These are phyloP conservation scores for Torulaspora globosa DNA, from an alignment of 1,139 yeast species.

Conservation along the genomic window DNA sequence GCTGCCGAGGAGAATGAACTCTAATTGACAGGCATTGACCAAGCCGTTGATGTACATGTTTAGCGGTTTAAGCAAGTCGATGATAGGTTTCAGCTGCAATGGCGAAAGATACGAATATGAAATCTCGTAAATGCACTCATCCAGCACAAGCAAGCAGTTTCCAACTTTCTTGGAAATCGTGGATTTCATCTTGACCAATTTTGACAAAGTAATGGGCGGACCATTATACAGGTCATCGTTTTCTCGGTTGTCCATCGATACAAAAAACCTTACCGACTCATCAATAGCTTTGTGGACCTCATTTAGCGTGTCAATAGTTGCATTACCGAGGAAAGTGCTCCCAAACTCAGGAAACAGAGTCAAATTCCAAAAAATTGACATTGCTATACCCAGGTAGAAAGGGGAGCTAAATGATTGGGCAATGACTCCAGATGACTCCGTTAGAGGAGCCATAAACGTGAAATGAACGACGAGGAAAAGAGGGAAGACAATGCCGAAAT, in stretches of 20 bases:
- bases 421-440: slow-evolving; percentile 33
- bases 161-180: slow-evolving; percentile 37
- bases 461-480: slow-evolving; percentile 48
- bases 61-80: slow-evolving; percentile 38
- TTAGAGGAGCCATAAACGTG: slow-evolving; percentile 40
- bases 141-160: slow-evolving; percentile 40
- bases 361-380: slow-evolving; percentile 43
- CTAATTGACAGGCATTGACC: slow-evolving; percentile 47
- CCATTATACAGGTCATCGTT: slow-evolving; percentile 20
- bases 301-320: slow-evolving; percentile 41
- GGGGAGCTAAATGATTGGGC: slow-evolving; percentile 43
- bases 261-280: slow-evolving; percentile 41
- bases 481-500: slow-evolving; percentile 46
- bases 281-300: slow-evolving; percentile 42
- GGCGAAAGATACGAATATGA: slow-evolving; percentile 48
- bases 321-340: slow-evolving; percentile 45
- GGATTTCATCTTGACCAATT: slow-evolving; percentile 35
- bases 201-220: slow-evolving; percentile 31
- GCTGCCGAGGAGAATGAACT: slow-evolving; percentile 39
- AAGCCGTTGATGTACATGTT: slow-evolving; percentile 41
- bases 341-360: slow-evolving; percentile 50
- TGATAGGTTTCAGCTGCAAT: slow-evolving; percentile 38
- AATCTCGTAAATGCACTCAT: slow-evolving; percentile 47
- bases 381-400: slow-evolving; percentile 43
- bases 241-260: slow-evolving; percentile 28